These are phyloP conservation scores for Phaeosphaeria sp. DNA, from an alignment of 2,329 filamentous ascomycete species.

Conservation along the genomic window DNA sequence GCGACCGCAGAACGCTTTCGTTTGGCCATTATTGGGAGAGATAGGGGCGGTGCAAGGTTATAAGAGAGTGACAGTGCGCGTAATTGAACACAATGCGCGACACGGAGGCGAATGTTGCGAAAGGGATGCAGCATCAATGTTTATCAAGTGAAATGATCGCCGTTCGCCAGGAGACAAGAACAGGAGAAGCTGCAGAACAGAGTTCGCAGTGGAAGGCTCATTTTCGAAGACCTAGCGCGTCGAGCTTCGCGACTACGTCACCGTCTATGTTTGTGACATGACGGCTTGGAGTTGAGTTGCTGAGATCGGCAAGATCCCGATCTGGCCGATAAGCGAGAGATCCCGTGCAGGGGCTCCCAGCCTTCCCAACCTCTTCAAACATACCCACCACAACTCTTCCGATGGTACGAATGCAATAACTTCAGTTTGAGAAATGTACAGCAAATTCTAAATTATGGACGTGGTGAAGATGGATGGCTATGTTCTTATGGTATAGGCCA, in stretches of 20 bases:
- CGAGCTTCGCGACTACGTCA: constrained; percentile 31
- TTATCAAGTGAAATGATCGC: constrained; percentile 9
- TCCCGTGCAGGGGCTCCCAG: not conserved
- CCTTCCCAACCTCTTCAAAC: not conserved
- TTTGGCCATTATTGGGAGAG: constrained; percentile 35
- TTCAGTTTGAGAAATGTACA: too few relatives aligned
- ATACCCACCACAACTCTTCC: not conserved
- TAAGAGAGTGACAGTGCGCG: constrained; percentile 19
- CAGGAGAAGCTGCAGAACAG: constrained; percentile 6
- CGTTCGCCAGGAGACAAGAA: constrained; percentile 1
- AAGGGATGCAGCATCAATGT: constrained; percentile 41
- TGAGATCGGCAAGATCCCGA: not conserved
- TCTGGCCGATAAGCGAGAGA: constrained; percentile 19
- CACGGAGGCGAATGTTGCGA: constrained; percentile 19
- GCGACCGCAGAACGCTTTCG: constrained; percentile 36
- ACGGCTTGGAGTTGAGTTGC: not conserved
- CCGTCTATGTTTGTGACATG: constrained; percentile 11
- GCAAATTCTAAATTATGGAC: too few relatives aligned
- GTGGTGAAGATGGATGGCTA: too few relatives aligned
- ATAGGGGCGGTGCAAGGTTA: constrained; percentile 9
- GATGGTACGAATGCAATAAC: too few relatives aligned
- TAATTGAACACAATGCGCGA: constrained; percentile 26
- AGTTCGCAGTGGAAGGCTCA: constrained; percentile 14
- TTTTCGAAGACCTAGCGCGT: constrained; percentile 26
- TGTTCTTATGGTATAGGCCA: too few relatives aligned